These are phyloP conservation scores for Kluyveromyces marxianus DNA, from an alignment of 1,139 yeast species.

Conservation along the genomic window DNA sequence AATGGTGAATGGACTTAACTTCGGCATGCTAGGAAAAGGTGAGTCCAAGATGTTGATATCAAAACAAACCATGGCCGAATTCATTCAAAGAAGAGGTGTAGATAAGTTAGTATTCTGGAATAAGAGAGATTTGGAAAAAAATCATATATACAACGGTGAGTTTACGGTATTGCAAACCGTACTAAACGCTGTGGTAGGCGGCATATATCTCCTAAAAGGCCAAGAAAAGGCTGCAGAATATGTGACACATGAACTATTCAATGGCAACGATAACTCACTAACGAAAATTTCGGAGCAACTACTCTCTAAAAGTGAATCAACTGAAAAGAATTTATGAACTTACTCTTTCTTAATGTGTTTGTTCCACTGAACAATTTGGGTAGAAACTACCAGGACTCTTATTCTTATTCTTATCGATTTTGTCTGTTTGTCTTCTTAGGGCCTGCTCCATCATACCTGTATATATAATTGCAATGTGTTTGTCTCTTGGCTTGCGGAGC, in stretches of 20 bases:
- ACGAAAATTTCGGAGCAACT: conserved; percentile 18
- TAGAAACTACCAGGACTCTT: too few species aligned
- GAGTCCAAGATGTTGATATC: conserved; percentile 46
- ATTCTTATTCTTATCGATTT: too few species aligned
- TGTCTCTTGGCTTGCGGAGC: too few species aligned
- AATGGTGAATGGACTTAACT: conserved; percentile 48
- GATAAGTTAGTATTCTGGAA: conserved; percentile 67
- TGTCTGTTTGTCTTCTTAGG: too few species aligned
- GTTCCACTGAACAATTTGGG: too few species aligned
- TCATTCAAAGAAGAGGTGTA: conserved; percentile 43
- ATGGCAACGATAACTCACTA: conserved; percentile 16
- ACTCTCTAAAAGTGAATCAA: not conserved
- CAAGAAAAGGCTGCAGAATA: conserved; percentile 48
- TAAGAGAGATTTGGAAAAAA: conserved; percentile 46
- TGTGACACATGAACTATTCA: conserved; percentile 38
- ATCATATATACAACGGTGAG: conserved; percentile 48
- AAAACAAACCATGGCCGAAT: conserved; percentile 43
- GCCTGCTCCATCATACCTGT: too few species aligned
- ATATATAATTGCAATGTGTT: too few species aligned
- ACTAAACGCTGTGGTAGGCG: conserved; percentile 73
- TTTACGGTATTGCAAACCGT: conserved; percentile 57
- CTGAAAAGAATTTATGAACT: not conserved
- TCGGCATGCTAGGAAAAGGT: conserved; percentile 57
- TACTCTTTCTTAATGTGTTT: not conserved
- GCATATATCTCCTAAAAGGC: conserved; percentile 66